Base-by-base conservation (phyloP, 2,329 filamentous ascomycete genomes). In the Botrytis tulipae region DNA sequence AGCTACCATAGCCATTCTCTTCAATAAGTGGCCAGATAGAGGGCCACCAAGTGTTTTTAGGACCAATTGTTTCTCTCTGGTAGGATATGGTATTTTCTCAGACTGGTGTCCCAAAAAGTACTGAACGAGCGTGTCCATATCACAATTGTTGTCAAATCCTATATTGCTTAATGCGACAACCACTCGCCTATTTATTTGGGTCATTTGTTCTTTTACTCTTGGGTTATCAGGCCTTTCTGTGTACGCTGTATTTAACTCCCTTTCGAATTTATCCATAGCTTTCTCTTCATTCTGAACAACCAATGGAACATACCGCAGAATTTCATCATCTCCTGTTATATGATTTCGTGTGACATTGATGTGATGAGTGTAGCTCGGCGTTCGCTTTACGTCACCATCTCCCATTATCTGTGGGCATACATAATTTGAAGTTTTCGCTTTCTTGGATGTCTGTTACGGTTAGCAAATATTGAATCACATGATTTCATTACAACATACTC, bases 321-420 rank as follows among this genome's bases (percentile, higher is more conserved):
- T 77, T 40, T 78, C 77, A 60, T 78, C 76, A 73, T 80, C 79
- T 42, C 75, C 75, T 4, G 74, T 74, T 1, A 79, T 71, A 32
- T 79, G 75, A 57, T 79, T 80, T 35, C 77, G 75, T 22, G 73
- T 75, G 32, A 79, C 74, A 51, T 73, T 76, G 3, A 76, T 80
- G 66, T 79, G 73, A 32, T 75, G 73, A 25, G 60, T 75, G 42
- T 79, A 80, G 44, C 65, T 77, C 25, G 79, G 79, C 40, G 78
- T 76, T 29, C 75, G 74, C 32, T 76, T 65, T 14, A 74, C 67
- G 59, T 77, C 66, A 25, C 71, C 69, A 54, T 51, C 62, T 8
- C 63, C 57, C 25, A 77, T 66, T n/a, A 40, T 32, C 35, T 71
- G 75, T 44, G 75, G 73, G 25, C 60, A 7, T 35, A 77, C 32